Evolutionary conservation across 805 yeast genomes (phyloP).

Genomic region (Wickerhamiella sergipiensis): DNA sequence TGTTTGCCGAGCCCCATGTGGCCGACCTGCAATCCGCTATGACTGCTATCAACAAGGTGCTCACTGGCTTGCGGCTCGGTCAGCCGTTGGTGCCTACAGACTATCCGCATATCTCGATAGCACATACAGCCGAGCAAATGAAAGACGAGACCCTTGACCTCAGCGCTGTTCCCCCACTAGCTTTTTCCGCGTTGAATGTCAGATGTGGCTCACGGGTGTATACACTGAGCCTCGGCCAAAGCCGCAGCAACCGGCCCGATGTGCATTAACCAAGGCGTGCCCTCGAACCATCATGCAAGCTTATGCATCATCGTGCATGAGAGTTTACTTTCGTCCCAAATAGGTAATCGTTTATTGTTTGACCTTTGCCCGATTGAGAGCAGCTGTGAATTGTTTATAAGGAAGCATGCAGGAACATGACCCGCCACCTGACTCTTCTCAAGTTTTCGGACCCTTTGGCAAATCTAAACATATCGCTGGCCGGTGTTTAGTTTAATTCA

Average conservation of each 20-base stretch:
- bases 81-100: background rate
- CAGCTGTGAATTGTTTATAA: background rate
- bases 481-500: background rate
- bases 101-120: background rate
- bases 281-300: background rate
- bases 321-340: slow-evolving; percentile 3
- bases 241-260: background rate
- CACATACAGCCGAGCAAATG: background rate
- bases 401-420: background rate
- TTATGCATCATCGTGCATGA: background rate
- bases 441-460: background rate
- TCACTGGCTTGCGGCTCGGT: background rate
- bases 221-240: background rate
- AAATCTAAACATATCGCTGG: background rate
- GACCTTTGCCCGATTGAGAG: background rate
- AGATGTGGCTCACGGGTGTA: background rate
- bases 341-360: background rate
- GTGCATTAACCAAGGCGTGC: background rate
- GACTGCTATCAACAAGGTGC: background rate
- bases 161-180: background rate
- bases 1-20: background rate
- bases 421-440: background rate
- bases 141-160: background rate
- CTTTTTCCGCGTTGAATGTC: background rate
- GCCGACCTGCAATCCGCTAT: background rate